Percentiles rank a stretch among this genome's conserved stretches.
These are phyloP conservation scores for Mucor velutinosus DNA, from an alignment of 371 early-diverging fungal species.

Conservation along the genomic window DNA sequence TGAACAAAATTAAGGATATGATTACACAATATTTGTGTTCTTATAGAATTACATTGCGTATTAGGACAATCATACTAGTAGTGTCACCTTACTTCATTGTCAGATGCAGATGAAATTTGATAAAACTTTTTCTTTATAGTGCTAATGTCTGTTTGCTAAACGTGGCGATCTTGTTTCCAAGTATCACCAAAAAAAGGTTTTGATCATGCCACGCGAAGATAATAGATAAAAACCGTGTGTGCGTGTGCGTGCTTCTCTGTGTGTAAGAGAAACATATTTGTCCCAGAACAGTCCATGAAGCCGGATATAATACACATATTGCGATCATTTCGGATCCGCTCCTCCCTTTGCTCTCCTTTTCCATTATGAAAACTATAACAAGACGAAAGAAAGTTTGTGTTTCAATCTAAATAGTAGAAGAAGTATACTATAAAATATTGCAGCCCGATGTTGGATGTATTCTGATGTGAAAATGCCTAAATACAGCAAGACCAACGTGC, in stretches of 20 bases:
- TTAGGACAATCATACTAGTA: not conserved
- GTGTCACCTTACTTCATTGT: not conserved
- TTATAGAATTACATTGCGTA: not conserved
- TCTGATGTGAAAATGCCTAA: not conserved
- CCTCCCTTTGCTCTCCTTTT: not conserved
- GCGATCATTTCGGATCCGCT: not conserved
- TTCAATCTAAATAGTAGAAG: not conserved
- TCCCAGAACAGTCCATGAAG: not conserved
- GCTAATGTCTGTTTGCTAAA: not conserved
- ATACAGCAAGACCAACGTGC: not conserved
- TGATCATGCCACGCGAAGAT: slow-evolving; percentile 2
- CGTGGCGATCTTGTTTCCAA: slow-evolving; percentile 1
- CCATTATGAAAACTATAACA: not conserved
- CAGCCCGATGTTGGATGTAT: not conserved
- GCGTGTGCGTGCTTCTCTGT: not conserved
- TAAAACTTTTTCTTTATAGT: not conserved
- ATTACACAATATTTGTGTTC: not conserved
- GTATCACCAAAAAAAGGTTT: slow-evolving; percentile 3
- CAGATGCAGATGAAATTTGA: not conserved
- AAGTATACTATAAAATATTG: not conserved
- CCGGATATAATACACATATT: not conserved
- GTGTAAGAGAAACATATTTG: not conserved
- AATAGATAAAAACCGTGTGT: not conserved
- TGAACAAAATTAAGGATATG: not conserved
- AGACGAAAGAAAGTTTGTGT: not conserved